phyloP scores from a whole-genome alignment of 345 rosid genomes.

The Raphanus raphanistrum region DNA sequence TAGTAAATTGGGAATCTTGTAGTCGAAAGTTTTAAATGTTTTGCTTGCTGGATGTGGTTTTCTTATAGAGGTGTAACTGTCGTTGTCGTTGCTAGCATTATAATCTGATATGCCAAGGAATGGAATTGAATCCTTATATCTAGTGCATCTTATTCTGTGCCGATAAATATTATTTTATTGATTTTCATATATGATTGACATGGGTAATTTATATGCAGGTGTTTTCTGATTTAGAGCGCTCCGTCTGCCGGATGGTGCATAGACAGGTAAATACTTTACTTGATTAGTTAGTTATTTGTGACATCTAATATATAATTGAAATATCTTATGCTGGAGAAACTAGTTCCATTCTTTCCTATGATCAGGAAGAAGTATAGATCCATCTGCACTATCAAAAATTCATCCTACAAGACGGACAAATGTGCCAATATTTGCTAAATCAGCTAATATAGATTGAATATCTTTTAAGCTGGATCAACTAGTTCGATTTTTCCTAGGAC shows the following conservation, averaged over 20 bases:
- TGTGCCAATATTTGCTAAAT: background rate
- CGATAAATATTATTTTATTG: background rate
- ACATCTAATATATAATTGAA: conserved; percentile 14
- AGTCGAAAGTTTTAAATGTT: background rate
- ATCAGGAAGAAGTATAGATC: background rate
- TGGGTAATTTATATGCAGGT: conserved; percentile 60
- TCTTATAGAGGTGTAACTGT: background rate
- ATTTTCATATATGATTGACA: conserved; percentile 15
- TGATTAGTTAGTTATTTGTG: background rate
- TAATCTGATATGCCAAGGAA: background rate
- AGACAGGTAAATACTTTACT: conserved; percentile 59
- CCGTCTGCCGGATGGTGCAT: conserved; percentile 94
- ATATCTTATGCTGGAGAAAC: conserved; percentile 5
- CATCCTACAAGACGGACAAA: background rate
- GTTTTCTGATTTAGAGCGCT: conserved; percentile 93
- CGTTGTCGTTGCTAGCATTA: background rate
- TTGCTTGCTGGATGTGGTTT: background rate
- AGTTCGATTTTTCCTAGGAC: conserved; percentile 3
- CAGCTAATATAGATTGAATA: conserved; percentile 4
- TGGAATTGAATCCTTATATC: background rate
- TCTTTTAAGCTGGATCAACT: background rate
- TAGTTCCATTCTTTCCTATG: conserved; percentile 6
- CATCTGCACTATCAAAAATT: background rate
- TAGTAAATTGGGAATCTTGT: background rate
- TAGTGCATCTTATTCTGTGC: background rate